Evolutionary conservation across 257 asterid species (phyloP), one percentile per base, ranked within the genome.

Genomic region (Dorcoceras hygrometricum): DNA sequence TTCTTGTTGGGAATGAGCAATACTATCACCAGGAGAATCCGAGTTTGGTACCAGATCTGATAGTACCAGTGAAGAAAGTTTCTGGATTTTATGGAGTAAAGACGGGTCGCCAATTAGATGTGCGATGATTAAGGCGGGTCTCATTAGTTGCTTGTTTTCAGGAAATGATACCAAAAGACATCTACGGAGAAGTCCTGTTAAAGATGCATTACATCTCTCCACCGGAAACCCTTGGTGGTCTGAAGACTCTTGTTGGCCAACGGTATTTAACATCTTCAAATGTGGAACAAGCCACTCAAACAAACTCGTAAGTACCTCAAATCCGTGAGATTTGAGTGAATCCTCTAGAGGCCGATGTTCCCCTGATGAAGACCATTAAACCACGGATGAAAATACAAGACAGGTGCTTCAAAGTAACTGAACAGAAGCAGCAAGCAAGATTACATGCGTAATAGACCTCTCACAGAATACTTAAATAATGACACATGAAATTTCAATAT

Each of bases 1-100:
- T 78, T 86, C 90, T 75, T 82, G 84, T 55, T 23, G 62, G 54
- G 84, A 75, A 53, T 83, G 79, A 73, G 68, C 59, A 26, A 61
- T 75, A 11, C 63, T 81, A 11, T 65, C 34, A 46, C 34, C 53
- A 62, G 67, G 28, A 55, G 34, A 6, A 5, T 39, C 12, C 20
- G 82, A 46, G 70, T 46, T 64, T 9, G 73, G 31, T 63, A 74
- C 81, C 24, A 65, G 23, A 62, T 73, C 60, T 34, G 82, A 65
- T 14, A 53, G 53, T 22, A 32, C 58, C 23, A 81, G 36, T 39
- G 69, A 74, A 67, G 76, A 66, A 66, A 92, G 77, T 76, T 84
- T 92, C 71, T 71, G 76, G 43, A 89, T 87, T 70, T 92, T 93
- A 16, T 82, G 74, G 65, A 75, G 64, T 58, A 93, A 73, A 63